phyloP scores from a whole-genome alignment of 192 early-diverging fungal genomes.

The Backusella psychrophila region DNA sequence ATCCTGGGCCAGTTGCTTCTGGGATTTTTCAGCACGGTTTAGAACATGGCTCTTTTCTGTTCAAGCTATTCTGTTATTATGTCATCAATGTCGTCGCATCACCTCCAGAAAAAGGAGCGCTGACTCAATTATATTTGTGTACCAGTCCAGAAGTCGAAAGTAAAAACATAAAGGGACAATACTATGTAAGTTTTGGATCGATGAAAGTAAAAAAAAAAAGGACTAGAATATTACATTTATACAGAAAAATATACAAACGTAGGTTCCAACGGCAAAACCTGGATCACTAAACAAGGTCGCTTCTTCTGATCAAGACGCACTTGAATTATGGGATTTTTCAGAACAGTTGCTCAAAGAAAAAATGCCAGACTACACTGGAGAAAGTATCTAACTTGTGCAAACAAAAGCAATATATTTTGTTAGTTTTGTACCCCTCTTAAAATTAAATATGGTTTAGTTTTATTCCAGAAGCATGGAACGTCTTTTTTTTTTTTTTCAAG shows the following conservation, averaged over 20 bases:
- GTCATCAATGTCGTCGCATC: no score
- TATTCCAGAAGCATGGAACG: no score
- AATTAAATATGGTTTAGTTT: no score
- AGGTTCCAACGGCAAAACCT: constrained; percentile 16
- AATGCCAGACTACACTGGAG: constrained; percentile 19
- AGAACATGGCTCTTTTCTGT: no score
- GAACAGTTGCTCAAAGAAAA: constrained; percentile 28
- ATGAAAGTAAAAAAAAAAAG: background rate
- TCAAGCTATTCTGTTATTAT: no score
- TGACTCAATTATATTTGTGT: constrained; percentile 46
- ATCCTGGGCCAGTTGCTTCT: no score
- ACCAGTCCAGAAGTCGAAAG: constrained; percentile 51
- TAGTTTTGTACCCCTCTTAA: no score
- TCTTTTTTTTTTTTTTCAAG: no score
- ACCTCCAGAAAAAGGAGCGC: constrained; percentile 24
- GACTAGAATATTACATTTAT: background rate
- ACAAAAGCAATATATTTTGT: no score
- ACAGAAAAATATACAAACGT: background rate
- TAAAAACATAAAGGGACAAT: constrained; percentile 35
- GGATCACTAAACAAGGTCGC: background rate
- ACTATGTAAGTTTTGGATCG: constrained; percentile 22
- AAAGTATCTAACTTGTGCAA: background rate
- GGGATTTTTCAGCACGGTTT: no score
- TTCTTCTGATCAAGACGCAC: background rate
- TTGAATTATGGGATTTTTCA: constrained; percentile 21